Base-by-base conservation (phyloP, 192 early-diverging fungal species). In the Spinellus fusiger region DNA sequence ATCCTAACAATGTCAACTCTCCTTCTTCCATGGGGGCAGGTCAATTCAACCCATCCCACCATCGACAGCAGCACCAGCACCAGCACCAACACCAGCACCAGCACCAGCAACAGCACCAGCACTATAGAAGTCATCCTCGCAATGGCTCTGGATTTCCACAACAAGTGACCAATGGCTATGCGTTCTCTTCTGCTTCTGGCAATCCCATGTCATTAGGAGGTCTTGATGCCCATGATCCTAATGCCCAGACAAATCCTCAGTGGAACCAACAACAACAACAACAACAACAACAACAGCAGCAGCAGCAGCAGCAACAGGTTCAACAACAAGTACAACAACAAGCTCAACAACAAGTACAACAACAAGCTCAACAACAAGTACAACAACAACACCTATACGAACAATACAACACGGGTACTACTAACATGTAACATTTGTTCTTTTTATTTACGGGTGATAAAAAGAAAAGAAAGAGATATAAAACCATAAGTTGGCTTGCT, bases 1-100 rank as follows among this genome's bases (percentile, higher is more conserved):
- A 44, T 18, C 1, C 40, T 37, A 66, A 66, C 49, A 69, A 74
- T 34, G 69, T 61, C 56, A 74, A 74, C 23, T 51, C 38, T 22
- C 48, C 49, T 59, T 67, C 63, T 15, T 65, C 69, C 47, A 32
- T 59, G 16, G 69, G 69, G 59, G 64, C 64, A n/a, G 63, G 67
- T 32, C 68, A 63, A 40, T 64, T 27, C 60, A 56, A 54, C 58
- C 63, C 60, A 1, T 61, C 65, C 7, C 65, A 71, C 23, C 65
- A 67, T 9, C 38, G 54, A 28, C 62, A 68, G 20, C 71, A 73
- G 20, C 38, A 49, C 27, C 62, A 68, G 20, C 71, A 73, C 22
- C 74, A 73, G 13, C 61, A 64, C 35, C 70, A 71, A 44, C 70
- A 72, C 18, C 52, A 54, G 28, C 28, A 61, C 18, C 28, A 37